Conservation (phyloP, 202 grass and related monocot genomes). For the Panicum virgatum region DNA sequence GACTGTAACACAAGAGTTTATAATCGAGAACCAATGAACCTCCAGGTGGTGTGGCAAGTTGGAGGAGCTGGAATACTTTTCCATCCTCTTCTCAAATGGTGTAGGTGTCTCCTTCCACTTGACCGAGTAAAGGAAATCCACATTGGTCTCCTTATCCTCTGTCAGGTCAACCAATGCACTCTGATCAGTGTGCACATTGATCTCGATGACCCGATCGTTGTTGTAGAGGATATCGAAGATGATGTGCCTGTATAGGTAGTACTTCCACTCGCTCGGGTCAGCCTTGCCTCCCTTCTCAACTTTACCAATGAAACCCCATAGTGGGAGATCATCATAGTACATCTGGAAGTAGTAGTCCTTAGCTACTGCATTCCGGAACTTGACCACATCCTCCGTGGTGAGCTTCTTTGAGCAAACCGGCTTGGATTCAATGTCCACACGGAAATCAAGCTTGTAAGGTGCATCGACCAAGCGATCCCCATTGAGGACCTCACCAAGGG, state of each 20-base stretch:
- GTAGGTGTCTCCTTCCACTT: conserved; percentile 92
- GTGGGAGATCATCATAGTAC: conserved; percentile 95
- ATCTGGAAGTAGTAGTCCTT: conserved; percentile 99
- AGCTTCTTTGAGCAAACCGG: conserved; percentile 80
- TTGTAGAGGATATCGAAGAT: conserved; percentile 87
- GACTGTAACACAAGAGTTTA: conserved; percentile 95
- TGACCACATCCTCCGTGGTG: conserved; percentile 70
- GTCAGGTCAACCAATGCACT: conserved; percentile 72
- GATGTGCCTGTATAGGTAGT: conserved; percentile 92
- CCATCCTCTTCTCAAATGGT: conserved; percentile 89
- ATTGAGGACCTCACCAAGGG: conserved; percentile 86
- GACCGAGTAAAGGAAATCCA: conserved; percentile 78
- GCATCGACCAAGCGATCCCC: conserved; percentile 92
- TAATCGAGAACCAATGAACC: conserved; percentile 99
- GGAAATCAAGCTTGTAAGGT: conserved; percentile 91
- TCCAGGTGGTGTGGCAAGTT: conserved; percentile 81
- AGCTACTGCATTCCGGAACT: conserved; percentile 65
- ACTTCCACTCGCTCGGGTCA: conserved; percentile 65
- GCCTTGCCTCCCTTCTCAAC: conserved; percentile 73
- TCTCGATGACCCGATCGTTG: conserved; percentile 83
- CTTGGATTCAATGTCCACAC: conserved; percentile 54
- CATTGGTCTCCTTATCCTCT: conserved; percentile 70
- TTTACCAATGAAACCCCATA: conserved; percentile 96
- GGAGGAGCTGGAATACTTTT: conserved; percentile 92
- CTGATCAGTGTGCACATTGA: conserved; percentile 79